Evolutionary conservation across 1,139 yeast genomes (phyloP), one percentile per base, ranked within the genome.

Genomic region (Zygosaccharomyces pseudobailii): DNA sequence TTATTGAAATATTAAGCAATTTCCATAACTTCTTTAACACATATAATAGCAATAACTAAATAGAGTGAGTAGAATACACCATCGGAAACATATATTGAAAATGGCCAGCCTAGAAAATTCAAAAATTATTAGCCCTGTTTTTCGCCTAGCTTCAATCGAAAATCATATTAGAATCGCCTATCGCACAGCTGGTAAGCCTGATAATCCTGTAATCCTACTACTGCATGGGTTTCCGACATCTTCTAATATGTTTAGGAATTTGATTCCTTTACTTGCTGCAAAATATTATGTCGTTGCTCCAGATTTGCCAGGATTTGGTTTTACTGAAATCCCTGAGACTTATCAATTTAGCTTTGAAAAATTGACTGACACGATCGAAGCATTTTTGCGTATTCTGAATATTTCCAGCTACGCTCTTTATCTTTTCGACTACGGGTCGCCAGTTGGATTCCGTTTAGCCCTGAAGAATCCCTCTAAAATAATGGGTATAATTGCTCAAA

Each of bases 171-270:
- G 65, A 9, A 55, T 73, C 33, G 71, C 66, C 55, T 73, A 72
- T 54, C 57, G 71, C 20, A 73, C 71, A 51, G 71, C 73, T 10
- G 76, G 76, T 6, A 3, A 49, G 54, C 5, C 23, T 43, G 30
- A 51, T 24, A 66, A 66, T 6, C 72, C 73, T 6, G 57, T 58
- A 1, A 45, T 73, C 53, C 9, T 73, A 24, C 62, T 73, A 37
- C 63, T 73, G 13, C 78, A 73, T 52, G 78, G 77, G 2, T 72
- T 61, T 45, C 78, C 78, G 9, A 62, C 75, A 1, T 70, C 76
- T 3, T 72, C 77, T 0, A 61, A 66, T 48, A 67, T 65, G 68
- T 73, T 60, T 55, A 61, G 71, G 9, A 38, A 65, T 36, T 50
- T 73, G 51, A 70, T n/a, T n/a, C 69, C 73, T 6, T 50, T 69